Evolutionary conservation across 306 rosid species (phyloP).

Genomic region (Pyrus betulifolia): DNA sequence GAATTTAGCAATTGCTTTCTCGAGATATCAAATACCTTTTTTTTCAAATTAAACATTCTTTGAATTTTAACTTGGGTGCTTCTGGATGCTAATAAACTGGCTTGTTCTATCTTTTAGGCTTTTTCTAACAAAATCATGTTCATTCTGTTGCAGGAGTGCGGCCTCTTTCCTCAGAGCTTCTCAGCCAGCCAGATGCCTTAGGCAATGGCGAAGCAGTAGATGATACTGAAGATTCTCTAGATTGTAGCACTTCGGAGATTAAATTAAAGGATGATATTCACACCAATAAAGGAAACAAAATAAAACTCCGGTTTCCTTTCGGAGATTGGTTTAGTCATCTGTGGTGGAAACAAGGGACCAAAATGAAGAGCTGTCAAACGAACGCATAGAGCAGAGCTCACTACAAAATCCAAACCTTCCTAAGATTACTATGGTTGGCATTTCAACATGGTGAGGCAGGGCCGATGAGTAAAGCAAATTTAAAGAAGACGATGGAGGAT

Average conservation of each 20-base stretch:
- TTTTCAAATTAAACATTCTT: not conserved
- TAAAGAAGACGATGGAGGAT: conserved; percentile 85
- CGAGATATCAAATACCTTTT: not conserved
- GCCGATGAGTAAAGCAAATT: conserved; percentile 61
- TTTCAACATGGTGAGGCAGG: conserved; percentile 75
- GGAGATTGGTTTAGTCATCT: conserved; percentile 44
- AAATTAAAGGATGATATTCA: conserved; percentile 26
- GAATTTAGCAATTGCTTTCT: not conserved
- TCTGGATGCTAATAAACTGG: not conserved
- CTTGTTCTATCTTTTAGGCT: not conserved
- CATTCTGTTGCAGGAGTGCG: conserved; percentile 59
- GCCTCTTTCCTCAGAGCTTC: conserved; percentile 64
- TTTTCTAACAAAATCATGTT: conserved; percentile 8
- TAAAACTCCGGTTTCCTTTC: conserved; percentile 40
- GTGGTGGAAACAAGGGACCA: conserved; percentile 29
- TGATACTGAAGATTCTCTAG: conserved; percentile 24
- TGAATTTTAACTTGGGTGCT: not conserved
- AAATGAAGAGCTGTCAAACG: conserved; percentile 24
- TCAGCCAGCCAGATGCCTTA: conserved; percentile 29
- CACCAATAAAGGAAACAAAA: conserved; percentile 18
- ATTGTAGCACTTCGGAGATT: conserved; percentile 24
- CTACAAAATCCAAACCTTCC: conserved; percentile 61
- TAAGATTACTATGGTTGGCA: conserved; percentile 90
- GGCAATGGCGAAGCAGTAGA: conserved; percentile 30
- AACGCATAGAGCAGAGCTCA: conserved; percentile 27